Percentiles rank a stretch among this genome's conserved stretches.
These are phyloP conservation scores for Sonneratia alba DNA, from an alignment of 345 rosid species.

Conservation along the genomic window DNA sequence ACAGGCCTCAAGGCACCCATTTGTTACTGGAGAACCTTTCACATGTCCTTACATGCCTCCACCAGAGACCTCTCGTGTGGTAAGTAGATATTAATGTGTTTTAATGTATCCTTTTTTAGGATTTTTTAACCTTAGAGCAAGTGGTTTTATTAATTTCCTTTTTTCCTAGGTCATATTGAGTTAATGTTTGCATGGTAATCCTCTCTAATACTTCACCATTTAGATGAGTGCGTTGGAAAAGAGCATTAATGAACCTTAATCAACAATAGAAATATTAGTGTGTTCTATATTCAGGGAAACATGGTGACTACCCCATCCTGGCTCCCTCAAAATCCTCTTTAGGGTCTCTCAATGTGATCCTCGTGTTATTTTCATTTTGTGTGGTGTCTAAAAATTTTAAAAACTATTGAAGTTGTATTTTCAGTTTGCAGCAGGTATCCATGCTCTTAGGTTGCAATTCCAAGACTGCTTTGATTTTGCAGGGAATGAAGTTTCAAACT, in stretches of 20 bases:
- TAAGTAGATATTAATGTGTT: conserved; percentile 24
- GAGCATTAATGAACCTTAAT: neutral
- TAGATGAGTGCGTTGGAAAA: neutral
- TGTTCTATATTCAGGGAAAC: neutral
- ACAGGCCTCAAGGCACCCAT: conserved; percentile 98
- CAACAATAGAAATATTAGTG: neutral
- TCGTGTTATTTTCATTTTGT: neutral
- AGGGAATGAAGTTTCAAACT: too few relatives aligned
- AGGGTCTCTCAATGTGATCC: neutral
- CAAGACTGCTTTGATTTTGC: too few relatives aligned
- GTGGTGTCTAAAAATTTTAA: neutral
- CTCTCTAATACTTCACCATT: neutral
- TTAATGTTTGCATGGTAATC: neutral
- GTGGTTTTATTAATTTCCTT: neutral
- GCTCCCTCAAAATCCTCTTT: neutral
- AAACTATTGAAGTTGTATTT: neutral
- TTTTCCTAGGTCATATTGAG: neutral
- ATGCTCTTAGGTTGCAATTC: neutral
- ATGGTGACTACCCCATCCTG: neutral
- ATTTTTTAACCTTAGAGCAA: neutral
- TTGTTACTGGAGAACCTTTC: conserved; percentile 96
- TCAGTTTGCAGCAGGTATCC: neutral
- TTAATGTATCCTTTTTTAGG: neutral
- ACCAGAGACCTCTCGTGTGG: conserved; percentile 75
- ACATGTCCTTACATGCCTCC: conserved; percentile 83